Base-by-base conservation (phyloP, 495 filamentous ascomycete genomes). In the Rhypophila decipiens region DNA sequence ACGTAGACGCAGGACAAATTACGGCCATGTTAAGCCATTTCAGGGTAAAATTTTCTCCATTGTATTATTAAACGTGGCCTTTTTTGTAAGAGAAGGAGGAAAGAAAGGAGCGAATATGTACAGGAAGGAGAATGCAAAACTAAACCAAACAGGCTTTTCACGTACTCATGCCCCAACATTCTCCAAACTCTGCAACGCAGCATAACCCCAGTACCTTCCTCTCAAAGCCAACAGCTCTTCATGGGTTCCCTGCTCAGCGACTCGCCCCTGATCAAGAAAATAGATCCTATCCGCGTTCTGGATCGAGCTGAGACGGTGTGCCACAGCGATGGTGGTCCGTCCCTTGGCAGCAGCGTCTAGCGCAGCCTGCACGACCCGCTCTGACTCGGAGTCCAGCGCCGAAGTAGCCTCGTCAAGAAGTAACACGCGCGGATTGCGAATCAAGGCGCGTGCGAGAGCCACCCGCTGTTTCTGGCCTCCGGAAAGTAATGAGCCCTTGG, bases 381-480 rank as follows among this genome's bases (percentile, higher is more conserved):
- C 88, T 23, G 76, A 80, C 67, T 89, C 81, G 8, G 82, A 82
- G 55, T 95, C 88, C 29, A 93, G 68, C 20, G 80, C 82, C 36
- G 76, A 82, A 1, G 88, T 93, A 1, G 87, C 85, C 65, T 95
- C 88, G 58, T 95, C 88, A 10, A 95, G 75, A 33, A 95, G 67
- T 52, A 95, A 58, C 27, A 93, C 64, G 46, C 76, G 73, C 13
- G 88, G 88, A 27, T 82, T 74, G 17, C 88, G 81, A 7, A 93
- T 72, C 15, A 93, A 73, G 0, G 88, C 87, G 20, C 88, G 74
- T 3, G 88, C 88, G 45, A 95, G 86, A 1, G 85, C 79, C 24
- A 95, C 67, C 20, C 88, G 76, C 63, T 93, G 88, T 60, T 83
- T 83, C 66, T 95, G 88, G 0, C 88, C 88, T 11, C 88, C 88